Base-by-base conservation (phyloP, 2,329 filamentous ascomycete species). In the Alternaria incomplexa region DNA sequence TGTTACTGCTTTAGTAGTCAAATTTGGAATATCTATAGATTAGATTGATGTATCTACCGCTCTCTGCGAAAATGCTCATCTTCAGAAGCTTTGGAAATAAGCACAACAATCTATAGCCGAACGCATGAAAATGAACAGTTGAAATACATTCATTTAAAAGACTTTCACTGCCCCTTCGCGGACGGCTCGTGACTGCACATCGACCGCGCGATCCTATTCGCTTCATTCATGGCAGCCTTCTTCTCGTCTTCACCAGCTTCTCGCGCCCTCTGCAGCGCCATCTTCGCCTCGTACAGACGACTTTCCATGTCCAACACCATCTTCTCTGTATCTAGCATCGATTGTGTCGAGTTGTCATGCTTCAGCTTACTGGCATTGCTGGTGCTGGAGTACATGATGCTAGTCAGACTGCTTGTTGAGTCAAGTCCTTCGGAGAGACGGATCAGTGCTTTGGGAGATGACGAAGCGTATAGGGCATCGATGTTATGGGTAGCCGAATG, bases 311-410 rank as follows among this genome's bases (percentile, higher is more conserved):
- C 59, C 13, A 56, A 25, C 6, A 59, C 40, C 51, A 58, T 48
- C 43, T 65, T 63, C 47, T 65, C 63, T 7, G 30, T 43, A 6
- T 57, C 40, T 26, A 60, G n/a, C 47, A 60, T 65, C 10, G 54
- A 32, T 2, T 22, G 11, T 10, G 56, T 30, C 7, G 56, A 57
- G n/a, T 55, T 60, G 4, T 26, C 52, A 3, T 36, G 13, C 11
- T 53, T 44, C 30, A 59, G 13, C 20, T 52, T 47, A 3, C 36
- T 36, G 4, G 17, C 3, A 10, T 36, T 15, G 7, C 32, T 36
- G 4, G 17, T 25, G 3, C 23, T 43, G n/a, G 44, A 23, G 25
- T 44, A 50, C n/a, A 30, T 12, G 20, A 26, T 26, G 9, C 20
- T 25, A 15, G 30, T 23, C 25, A 50, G 26, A 25, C 52, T 45